These are phyloP conservation scores for Leccinum variicolor DNA, from an alignment of 768 basidiomycete genomes.

Conservation along the genomic window DNA sequence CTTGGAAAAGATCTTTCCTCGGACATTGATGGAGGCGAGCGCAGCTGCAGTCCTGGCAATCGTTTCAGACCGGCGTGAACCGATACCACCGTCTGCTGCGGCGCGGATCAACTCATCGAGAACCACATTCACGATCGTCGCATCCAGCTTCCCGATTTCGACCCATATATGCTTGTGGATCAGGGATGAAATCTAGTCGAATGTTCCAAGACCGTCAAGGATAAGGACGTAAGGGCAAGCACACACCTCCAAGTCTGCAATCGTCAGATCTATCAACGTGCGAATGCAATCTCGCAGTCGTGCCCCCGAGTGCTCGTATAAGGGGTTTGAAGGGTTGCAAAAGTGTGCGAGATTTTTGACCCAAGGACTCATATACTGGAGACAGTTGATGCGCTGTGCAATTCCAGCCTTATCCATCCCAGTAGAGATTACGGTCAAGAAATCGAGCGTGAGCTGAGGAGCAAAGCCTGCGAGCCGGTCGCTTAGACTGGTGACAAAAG, in stretches of 20 bases:
- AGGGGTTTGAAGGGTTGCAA: constrained; percentile 60
- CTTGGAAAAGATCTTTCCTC: constrained; percentile 74
- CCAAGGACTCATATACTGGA: constrained; percentile 89
- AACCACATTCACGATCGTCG: constrained; percentile 63
- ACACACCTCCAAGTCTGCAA: constrained; percentile 69
- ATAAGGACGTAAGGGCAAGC: constrained; percentile 1
- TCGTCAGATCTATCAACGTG: constrained; percentile 71
- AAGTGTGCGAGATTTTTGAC: constrained; percentile 75
- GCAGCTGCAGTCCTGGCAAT: constrained; percentile 72
- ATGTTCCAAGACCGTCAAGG: constrained; percentile 1
- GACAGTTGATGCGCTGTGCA: constrained; percentile 62
- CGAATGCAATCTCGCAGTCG: constrained; percentile 79
- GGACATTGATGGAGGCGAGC: constrained; percentile 70
- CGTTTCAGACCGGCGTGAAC: constrained; percentile 69
- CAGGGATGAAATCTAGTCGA: constrained; percentile 54
- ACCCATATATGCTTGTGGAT: constrained; percentile 77
- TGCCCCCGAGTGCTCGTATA: constrained; percentile 70
- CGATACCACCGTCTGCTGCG: constrained; percentile 81
- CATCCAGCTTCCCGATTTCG: constrained; percentile 69
- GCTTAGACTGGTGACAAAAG: constrained; percentile 65
- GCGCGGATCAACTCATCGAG: constrained; percentile 78
- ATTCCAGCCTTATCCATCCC: constrained; percentile 49
- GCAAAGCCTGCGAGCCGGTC: constrained; percentile 67
- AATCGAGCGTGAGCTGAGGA: constrained; percentile 86
- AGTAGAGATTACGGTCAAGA: constrained; percentile 78